phyloP scores from a whole-genome alignment of 2,329 filamentous ascomycete genomes.

The Aspergillus sp. region DNA sequence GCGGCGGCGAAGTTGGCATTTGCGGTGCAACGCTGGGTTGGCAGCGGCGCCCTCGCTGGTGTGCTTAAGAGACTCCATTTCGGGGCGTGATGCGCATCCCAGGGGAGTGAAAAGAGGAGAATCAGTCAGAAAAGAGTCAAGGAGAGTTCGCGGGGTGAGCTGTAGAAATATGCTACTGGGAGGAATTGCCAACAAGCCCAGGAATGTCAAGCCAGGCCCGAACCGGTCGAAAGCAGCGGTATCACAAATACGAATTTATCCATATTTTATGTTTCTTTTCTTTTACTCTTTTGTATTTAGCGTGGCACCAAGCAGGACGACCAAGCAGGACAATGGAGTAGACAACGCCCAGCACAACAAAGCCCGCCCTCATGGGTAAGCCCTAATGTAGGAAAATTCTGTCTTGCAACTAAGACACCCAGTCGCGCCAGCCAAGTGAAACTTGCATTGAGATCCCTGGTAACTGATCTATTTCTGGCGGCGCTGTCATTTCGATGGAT shows the following conservation, averaged over 20 bases:
- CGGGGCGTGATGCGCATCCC: background rate
- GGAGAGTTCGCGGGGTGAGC: background rate
- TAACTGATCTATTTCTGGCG: constrained; percentile 2
- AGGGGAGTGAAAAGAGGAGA: background rate
- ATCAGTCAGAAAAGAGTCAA: background rate
- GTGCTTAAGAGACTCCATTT: constrained; percentile 12
- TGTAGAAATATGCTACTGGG: background rate
- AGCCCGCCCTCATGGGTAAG: background rate
- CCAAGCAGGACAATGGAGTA: background rate
- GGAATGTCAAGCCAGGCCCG: background rate
- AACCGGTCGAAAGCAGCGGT: background rate
- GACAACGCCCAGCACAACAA: background rate
- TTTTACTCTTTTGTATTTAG: too few relatives aligned
- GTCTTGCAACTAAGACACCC: background rate
- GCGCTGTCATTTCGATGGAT: background rate
- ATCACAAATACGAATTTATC: background rate
- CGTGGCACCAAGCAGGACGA: background rate
- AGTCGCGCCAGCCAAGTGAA: constrained; percentile 5
- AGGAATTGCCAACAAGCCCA: background rate
- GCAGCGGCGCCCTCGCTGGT: background rate
- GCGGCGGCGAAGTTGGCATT: constrained; percentile 10
- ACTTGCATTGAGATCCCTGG: constrained; percentile 9
- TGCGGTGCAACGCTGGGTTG: constrained; percentile 4
- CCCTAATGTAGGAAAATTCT: background rate
- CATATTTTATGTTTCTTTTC: background rate